Evolutionary conservation across 2,329 filamentous ascomycete genomes (phyloP).

Genomic region (Periconia sp.): DNA sequence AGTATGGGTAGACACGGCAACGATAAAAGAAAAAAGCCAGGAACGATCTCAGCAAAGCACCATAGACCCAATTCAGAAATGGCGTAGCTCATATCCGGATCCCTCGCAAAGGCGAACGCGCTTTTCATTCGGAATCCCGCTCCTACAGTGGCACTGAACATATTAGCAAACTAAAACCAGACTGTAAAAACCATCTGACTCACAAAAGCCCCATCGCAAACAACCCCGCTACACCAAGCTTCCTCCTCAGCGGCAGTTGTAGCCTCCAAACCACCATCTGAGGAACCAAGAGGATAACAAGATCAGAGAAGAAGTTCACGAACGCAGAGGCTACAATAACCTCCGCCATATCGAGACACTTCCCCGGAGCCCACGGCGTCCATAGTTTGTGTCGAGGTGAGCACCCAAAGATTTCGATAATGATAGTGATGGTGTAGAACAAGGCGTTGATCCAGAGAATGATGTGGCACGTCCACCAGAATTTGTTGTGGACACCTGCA

Average conservation of each 20-base stretch:
- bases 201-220: neutral
- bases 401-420: neutral
- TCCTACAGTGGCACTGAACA: neutral
- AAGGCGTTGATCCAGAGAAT: neutral
- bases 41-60: neutral
- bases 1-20: neutral
- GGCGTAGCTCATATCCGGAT: neutral
- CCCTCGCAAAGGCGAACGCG: neutral
- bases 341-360: neutral
- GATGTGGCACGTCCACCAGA: neutral
- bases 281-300: neutral
- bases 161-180: neutral
- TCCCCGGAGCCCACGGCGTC: neutral
- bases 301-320: neutral
- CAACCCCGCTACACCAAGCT: neutral
- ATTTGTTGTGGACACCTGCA: neutral
- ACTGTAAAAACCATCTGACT: neutral
- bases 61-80: neutral
- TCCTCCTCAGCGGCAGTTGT: neutral
- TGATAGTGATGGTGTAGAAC: neutral
- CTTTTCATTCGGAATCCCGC: neutral
- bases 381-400: neutral
- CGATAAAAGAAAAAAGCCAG: neutral
- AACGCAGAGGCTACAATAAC: neutral
- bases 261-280: neutral